Conservation (phyloP, 306 rosid genomes). For the Amphicarpaea edgeworthii region DNA sequence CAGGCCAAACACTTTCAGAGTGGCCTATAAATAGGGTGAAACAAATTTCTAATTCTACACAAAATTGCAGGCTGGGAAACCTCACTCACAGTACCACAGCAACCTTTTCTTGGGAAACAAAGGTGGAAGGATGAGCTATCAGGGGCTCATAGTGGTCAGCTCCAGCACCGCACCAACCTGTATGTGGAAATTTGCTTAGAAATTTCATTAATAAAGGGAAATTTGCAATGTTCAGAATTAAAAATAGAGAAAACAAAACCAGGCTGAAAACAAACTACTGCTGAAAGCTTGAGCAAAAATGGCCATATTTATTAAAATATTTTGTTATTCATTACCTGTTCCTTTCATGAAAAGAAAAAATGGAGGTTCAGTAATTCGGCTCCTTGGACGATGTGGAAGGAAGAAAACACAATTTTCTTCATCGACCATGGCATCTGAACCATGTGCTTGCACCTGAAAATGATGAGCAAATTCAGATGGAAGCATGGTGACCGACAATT, state of each 20-base stretch:
- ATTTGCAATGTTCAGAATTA: too few species aligned
- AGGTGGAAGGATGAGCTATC: slow-evolving; percentile 74
- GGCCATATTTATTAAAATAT: neutral
- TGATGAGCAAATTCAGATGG: slow-evolving; percentile 42
- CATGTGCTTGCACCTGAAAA: slow-evolving; percentile 94
- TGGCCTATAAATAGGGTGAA: slow-evolving; percentile 46
- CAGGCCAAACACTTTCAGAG: slow-evolving; percentile 45
- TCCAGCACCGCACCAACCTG: slow-evolving; percentile 99
- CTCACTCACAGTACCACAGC: slow-evolving; percentile 90
- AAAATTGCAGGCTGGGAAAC: slow-evolving; percentile 68
- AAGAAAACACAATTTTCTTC: slow-evolving; percentile 96
- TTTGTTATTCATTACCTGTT: slow-evolving; percentile 69
- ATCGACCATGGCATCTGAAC: slow-evolving; percentile 98
- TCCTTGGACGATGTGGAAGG: slow-evolving; percentile 97
- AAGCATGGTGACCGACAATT: slow-evolving; percentile 32
- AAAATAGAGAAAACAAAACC: neutral
- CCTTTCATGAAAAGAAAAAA: slow-evolving; percentile 99
- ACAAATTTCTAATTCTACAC: slow-evolving; percentile 60
- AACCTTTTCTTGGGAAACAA: slow-evolving; percentile 89
- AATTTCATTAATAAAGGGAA: slow-evolving; percentile 8
- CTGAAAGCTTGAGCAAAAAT: neutral
- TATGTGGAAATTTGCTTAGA: slow-evolving; percentile 25
- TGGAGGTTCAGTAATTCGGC: slow-evolving; percentile 78
- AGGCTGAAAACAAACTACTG: neutral
- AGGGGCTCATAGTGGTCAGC: slow-evolving; percentile 98